A percentile compares a stretch with the other conserved stretches of the same genome.
phyloP scores from a whole-genome alignment of 805 yeast genomes.

The Hanseniaspora valbyensis region DNA sequence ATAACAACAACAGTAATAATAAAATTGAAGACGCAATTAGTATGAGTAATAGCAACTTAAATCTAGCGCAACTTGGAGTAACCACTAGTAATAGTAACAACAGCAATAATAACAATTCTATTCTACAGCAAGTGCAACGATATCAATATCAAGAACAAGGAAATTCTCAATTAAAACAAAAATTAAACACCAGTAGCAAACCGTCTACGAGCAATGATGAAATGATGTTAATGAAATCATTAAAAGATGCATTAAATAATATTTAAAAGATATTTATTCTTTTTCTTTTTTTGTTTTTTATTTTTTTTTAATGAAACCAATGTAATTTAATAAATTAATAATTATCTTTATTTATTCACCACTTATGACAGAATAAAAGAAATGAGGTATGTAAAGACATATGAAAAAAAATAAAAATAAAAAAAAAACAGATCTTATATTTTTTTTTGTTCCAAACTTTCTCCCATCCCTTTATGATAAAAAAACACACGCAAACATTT shows the following conservation, averaged over 20 bases:
- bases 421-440: too few relatives aligned
- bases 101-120: not conserved
- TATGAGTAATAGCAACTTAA: slow-evolving; percentile 1
- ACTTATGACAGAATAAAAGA: too few relatives aligned
- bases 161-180: not conserved
- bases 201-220: slow-evolving; percentile 17
- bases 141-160: slow-evolving; percentile 8
- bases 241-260: slow-evolving; percentile 23
- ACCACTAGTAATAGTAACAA: not conserved
- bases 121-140: slow-evolving; percentile 13
- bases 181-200: not conserved
- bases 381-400: too few relatives aligned
- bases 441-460: too few relatives aligned
- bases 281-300: slow-evolving; percentile 1
- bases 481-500: too few relatives aligned
- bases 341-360: not conserved
- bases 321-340: too few relatives aligned
- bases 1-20: not conserved
- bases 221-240: slow-evolving; percentile 21
- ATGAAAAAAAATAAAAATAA: too few relatives aligned
- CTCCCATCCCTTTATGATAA: too few relatives aligned
- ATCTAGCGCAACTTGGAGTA: slow-evolving; percentile 4
- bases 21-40: not conserved
- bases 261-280: too few relatives aligned
- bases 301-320: not conserved